A percentile compares a stretch with the other conserved stretches of the same genome.
Evolutionary conservation across 1,284 basidiomycete genomes (phyloP).

Genomic region (Rhodotorula sp.): DNA sequence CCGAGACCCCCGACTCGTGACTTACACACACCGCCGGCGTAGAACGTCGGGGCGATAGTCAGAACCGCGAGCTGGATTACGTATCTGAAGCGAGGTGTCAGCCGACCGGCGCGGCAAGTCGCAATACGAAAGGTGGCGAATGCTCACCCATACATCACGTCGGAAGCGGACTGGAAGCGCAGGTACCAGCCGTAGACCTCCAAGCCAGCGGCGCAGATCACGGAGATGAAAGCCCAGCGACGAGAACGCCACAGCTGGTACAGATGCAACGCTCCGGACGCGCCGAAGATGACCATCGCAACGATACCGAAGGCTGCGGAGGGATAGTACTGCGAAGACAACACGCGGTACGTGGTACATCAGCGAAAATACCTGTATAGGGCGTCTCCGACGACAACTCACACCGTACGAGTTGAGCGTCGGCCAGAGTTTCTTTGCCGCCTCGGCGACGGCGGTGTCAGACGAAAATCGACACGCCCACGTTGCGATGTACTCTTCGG

Average conservation of each 20-base stretch:
- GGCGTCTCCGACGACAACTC: too few relatives aligned
- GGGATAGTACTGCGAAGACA: background rate
- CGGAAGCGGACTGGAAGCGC: background rate
- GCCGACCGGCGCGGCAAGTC: background rate
- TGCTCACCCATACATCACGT: slow-evolving; percentile 6
- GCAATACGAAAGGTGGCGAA: background rate
- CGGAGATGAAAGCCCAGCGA: slow-evolving; percentile 6
- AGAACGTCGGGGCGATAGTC: slow-evolving; percentile 14
- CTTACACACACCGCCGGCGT: slow-evolving; percentile 11
- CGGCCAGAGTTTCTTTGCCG: background rate
- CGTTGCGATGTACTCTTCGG: background rate
- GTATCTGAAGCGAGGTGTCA: background rate
- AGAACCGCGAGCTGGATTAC: slow-evolving; percentile 9
- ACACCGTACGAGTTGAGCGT: background rate
- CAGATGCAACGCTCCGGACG: background rate
- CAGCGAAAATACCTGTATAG: too few relatives aligned
- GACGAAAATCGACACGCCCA: background rate
- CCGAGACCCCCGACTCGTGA: background rate
- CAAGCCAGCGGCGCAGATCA: background rate
- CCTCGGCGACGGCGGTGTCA: background rate
- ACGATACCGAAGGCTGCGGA: slow-evolving; percentile 1
- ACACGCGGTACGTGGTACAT: too few relatives aligned
- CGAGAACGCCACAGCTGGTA: slow-evolving; percentile 9
- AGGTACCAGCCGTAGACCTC: background rate
- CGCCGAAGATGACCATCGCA: slow-evolving; percentile 1